Evolutionary conservation across 306 rosid genomes (phyloP).

Genomic region (Alnus glutinosa): DNA sequence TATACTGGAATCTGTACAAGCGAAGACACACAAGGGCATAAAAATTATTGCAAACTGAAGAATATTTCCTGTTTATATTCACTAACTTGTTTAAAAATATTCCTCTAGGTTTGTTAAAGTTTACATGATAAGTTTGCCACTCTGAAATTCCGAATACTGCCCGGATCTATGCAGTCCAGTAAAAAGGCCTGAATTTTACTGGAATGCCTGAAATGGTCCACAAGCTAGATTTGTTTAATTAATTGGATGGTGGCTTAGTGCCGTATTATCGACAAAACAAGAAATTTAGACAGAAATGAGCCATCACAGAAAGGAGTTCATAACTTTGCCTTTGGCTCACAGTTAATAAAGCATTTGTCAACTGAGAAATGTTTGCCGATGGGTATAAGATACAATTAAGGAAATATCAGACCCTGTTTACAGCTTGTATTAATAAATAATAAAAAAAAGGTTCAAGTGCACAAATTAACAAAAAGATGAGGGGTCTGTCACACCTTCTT

Average conservation of each 20-base stretch:
- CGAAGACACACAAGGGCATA: neutral
- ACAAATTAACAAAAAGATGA: neutral
- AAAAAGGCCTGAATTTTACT: neutral
- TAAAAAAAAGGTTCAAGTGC: neutral
- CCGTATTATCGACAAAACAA: neutral
- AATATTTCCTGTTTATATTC: neutral
- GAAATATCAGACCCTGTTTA: neutral
- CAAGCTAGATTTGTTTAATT: neutral
- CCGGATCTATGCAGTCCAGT: neutral
- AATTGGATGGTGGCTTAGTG: neutral
- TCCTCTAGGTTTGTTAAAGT: neutral
- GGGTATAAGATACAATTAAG: neutral
- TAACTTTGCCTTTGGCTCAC: neutral
- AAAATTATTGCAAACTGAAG: neutral
- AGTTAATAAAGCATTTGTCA: neutral
- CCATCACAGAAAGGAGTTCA: neutral
- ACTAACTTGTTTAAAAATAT: neutral
- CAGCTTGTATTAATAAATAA: neutral
- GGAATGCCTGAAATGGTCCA: neutral
- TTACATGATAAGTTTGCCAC: neutral
- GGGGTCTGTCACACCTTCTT: neutral
- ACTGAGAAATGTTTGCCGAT: neutral
- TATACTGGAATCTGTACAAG: neutral
- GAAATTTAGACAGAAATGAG: neutral
- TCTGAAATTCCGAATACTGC: neutral